Base-by-base conservation (phyloP, 2,329 filamentous ascomycete species). In the Fusarium keratoplasticum region DNA sequence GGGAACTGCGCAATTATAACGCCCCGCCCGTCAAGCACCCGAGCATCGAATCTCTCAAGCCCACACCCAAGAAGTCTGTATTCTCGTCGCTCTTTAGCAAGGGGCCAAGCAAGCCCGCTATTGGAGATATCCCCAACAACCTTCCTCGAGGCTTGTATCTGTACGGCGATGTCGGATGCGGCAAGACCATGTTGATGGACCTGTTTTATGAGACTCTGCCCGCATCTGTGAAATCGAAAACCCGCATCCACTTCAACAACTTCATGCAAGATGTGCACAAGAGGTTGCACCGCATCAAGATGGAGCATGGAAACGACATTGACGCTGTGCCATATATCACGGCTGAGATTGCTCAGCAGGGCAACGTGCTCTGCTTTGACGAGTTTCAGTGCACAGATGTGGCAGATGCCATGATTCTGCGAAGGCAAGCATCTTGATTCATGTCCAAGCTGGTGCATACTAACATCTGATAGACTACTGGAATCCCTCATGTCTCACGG, bases 171-270 rank as follows among this genome's bases (percentile, higher is more conserved):
- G 96, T 99, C 3, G 96, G 96, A 44, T 97, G 95, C 78, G 96
- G 96, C 71, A 99, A 99, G 88, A 99, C 96, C 3, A 99, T 99
- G 96, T 87, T 99, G 80, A 99, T 99, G 96, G 96, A 99, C 81
- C 87, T 99, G 59, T 98, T 98, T 83, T 98, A 95, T 85, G 95
- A 98, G 74, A 98, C 96, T 0, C 86, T 98, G 25, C 96, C 96
- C 0, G 82, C 86, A 18, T 92, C 93, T 69, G 95, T 98, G 74
- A 89, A 87, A 66, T 90, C 91, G 35, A 98, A 98, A 86, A 97
- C 93, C 55, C 89, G 96, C 57, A 98, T 99, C 79, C 96, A 99
- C 86, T 99, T 99, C 84, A 95, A 98, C 86, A 98, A 98, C 82
- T 99, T 99, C 86, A 99, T 99, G 96, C 96, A 98, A 83, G 94